These are phyloP conservation scores for Boletus insuetus DNA, from an alignment of 768 basidiomycete species.

Conservation along the genomic window DNA sequence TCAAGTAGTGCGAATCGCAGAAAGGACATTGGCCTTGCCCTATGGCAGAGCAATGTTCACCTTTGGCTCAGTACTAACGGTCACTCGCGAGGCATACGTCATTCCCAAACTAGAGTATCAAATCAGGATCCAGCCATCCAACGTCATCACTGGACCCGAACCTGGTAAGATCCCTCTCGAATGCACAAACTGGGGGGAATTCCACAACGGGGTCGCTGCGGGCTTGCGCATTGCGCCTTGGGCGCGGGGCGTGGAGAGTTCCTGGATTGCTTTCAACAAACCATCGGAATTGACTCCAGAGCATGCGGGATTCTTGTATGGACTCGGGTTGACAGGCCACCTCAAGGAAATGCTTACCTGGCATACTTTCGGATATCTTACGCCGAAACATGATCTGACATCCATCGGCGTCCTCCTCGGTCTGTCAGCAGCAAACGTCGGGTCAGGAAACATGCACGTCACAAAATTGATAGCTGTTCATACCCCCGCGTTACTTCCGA, in stretches of 20 bases:
- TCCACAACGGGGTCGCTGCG: conserved; percentile 95
- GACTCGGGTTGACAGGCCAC: conserved; percentile 90
- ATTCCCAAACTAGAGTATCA: conserved; percentile 80
- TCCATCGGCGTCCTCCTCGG: conserved; percentile 92
- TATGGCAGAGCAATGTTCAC: conserved; percentile 92
- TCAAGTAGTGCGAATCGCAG: conserved; percentile 75
- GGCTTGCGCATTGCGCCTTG: conserved; percentile 79
- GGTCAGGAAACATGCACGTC: conserved; percentile 80
- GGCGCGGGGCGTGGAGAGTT: conserved; percentile 78
- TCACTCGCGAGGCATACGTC: conserved; percentile 73
- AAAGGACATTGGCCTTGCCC: conserved; percentile 86
- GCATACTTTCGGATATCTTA: conserved; percentile 94
- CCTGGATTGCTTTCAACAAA: conserved; percentile 96
- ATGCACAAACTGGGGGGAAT: conserved; percentile 88
- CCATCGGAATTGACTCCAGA: conserved; percentile 87
- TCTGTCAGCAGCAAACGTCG: conserved; percentile 87
- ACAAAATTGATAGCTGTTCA: conserved; percentile 92
- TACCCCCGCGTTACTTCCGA: conserved; percentile 88
- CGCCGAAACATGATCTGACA: conserved; percentile 93
- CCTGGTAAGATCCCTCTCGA: conserved; percentile 72
- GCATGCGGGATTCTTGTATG: conserved; percentile 95
- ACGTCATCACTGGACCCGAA: conserved; percentile 62
- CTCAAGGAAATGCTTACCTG: conserved; percentile 86
- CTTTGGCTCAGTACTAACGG: conserved; percentile 74
- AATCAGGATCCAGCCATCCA: conserved; percentile 72